Conservation (phyloP, 176 grass and related monocot species). For the Tuctoria greenei region DNA sequence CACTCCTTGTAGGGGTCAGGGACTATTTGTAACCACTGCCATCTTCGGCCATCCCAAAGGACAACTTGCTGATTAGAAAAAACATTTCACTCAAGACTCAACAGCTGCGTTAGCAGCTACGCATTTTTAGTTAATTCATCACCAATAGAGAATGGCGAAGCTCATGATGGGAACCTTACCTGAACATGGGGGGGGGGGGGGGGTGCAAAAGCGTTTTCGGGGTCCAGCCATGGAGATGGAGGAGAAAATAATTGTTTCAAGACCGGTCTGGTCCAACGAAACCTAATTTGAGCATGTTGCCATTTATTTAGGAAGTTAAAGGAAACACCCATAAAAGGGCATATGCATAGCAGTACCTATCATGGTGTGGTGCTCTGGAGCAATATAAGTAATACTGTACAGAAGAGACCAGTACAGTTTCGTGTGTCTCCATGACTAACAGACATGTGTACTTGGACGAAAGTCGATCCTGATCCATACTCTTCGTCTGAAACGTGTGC, state of each 20-base stretch:
- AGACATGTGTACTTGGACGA: background rate
- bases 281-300: conserved; percentile 6
- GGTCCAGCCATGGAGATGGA: no score
- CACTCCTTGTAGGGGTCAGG: background rate
- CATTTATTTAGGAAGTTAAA: background rate
- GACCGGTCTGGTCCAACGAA: conserved; percentile 8
- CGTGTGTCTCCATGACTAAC: background rate
- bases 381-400: no score
- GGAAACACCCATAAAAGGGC: background rate
- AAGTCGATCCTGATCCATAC: background rate
- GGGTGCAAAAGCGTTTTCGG: background rate
- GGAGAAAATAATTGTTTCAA: background rate
- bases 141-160: background rate
- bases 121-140: background rate
- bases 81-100: background rate
- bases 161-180: conserved; percentile 26
- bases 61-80: background rate
- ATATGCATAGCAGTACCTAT: no score
- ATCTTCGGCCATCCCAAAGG: background rate
- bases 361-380: background rate
- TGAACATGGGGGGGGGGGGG: background rate
- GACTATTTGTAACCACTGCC: background rate
- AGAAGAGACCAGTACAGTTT: background rate
- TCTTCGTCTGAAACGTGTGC: no score
- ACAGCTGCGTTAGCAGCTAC: background rate